phyloP scores from a whole-genome alignment of 495 filamentous ascomycete species.

The Hypoxylon fragiforme region DNA sequence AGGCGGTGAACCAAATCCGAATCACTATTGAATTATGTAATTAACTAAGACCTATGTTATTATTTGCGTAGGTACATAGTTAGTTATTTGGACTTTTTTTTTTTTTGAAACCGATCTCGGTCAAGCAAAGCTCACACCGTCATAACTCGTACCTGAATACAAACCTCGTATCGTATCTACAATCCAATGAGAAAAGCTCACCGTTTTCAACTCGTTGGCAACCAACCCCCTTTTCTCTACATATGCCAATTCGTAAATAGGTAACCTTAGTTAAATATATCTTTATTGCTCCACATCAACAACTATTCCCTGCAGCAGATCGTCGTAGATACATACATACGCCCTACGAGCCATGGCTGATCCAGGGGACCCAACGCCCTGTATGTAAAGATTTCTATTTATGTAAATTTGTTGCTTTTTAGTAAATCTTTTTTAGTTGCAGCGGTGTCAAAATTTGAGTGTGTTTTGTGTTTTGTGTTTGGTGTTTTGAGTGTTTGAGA shows the following conservation, averaged over 20 bases:
- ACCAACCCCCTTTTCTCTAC: background rate
- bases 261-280: background rate
- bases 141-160: too few species aligned
- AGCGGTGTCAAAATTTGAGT: too few species aligned
- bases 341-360: constrained; percentile 33
- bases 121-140: constrained; percentile 8
- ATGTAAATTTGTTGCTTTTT: constrained; percentile 4
- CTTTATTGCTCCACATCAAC: constrained; percentile 8
- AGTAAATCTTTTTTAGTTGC: too few species aligned
- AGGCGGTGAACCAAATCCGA: background rate
- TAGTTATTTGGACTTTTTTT: constrained; percentile 1
- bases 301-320: background rate
- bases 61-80: too few species aligned
- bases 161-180: too few species aligned
- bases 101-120: constrained; percentile 15
- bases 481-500: background rate
- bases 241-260: background rate
- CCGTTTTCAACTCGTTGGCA: constrained; percentile 5
- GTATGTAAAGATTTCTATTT: constrained; percentile 23
- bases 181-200: constrained; percentile 11
- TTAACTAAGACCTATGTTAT: too few species aligned
- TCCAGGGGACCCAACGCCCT: constrained; percentile 27
- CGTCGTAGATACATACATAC: constrained; percentile 1
- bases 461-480: background rate
- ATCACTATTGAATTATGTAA: too few species aligned